phyloP scores from a whole-genome alignment of 2,329 filamentous ascomycete genomes.

The Biscogniauxia mediterranea region DNA sequence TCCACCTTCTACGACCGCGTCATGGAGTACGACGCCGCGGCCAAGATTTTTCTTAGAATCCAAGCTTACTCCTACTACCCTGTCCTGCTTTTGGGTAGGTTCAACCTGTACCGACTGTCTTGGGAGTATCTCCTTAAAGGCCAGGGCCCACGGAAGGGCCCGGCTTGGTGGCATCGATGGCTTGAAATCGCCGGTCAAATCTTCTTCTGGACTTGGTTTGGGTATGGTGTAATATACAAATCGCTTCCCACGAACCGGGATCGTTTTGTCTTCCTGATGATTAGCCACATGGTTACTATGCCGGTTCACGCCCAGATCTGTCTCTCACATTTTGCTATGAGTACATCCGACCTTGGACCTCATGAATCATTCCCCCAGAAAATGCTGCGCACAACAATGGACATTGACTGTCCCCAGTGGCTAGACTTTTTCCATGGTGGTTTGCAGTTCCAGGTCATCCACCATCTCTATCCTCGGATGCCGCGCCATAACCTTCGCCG shows the following conservation, averaged over 20 bases:
- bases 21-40: conserved; percentile 75
- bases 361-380: conserved; percentile 85
- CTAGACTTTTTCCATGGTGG: conserved; percentile 88
- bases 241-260: conserved; percentile 66
- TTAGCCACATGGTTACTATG: conserved; percentile 79
- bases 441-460: conserved; percentile 85
- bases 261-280: conserved; percentile 71
- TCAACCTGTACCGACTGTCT: conserved; percentile 82
- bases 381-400: conserved; percentile 92
- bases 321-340: conserved; percentile 91
- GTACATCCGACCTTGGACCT: conserved; percentile 79
- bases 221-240: conserved; percentile 75
- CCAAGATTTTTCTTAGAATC: conserved; percentile 66
- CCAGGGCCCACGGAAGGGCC: conserved; percentile 69
- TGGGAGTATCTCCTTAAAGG: conserved; percentile 74
- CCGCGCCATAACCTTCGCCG: conserved; percentile 79
- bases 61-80: conserved; percentile 84
- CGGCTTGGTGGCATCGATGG: conserved; percentile 80
- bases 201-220: conserved; percentile 86
- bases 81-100: conserved; percentile 75
- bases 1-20: conserved; percentile 82
- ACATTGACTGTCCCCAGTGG: conserved; percentile 84
- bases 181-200: conserved; percentile 74
- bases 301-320: conserved; percentile 88
- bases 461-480: conserved; percentile 81